Percentiles rank a stretch among this genome's conserved stretches.
Conservation (phyloP, 192 early-diverging fungal species). For the Rhizophagus clarus region DNA sequence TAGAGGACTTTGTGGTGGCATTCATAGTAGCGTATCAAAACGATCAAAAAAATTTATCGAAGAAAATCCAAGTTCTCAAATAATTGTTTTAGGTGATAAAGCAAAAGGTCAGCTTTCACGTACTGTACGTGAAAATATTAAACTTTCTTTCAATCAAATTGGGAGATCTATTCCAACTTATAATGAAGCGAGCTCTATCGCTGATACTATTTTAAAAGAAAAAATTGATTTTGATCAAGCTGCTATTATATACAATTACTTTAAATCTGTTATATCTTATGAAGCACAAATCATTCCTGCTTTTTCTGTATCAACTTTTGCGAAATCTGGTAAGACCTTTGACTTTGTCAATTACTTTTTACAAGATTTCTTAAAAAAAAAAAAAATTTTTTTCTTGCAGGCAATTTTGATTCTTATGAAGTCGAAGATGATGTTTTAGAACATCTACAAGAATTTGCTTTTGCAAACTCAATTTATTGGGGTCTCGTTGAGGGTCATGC, state of each 20-base stretch:
- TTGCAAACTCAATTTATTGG: constrained; percentile 95
- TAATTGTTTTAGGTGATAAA: constrained; percentile 92
- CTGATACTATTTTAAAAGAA: constrained; percentile 71
- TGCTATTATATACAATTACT: constrained; percentile 91
- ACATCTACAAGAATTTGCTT: constrained; percentile 90
- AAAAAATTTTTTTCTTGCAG: constrained; percentile 31
- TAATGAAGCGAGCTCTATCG: constrained; percentile 82
- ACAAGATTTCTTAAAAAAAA: constrained; percentile 6
- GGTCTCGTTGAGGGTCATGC: constrained; percentile 96
- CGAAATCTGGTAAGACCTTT: constrained; percentile 60
- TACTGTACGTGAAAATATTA: constrained; percentile 73
- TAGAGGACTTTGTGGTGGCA: constrained; percentile 98
- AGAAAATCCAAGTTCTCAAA: constrained; percentile 51
- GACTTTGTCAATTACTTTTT: neutral
- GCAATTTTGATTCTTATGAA: constrained; percentile 90
- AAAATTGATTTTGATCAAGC: constrained; percentile 71
- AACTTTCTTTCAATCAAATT: constrained; percentile 88
- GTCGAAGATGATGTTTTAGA: constrained; percentile 84
- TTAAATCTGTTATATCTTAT: constrained; percentile 92
- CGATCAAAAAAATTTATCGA: constrained; percentile 68
- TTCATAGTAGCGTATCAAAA: constrained; percentile 94
- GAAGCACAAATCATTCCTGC: constrained; percentile 73
- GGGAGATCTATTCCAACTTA: constrained; percentile 88
- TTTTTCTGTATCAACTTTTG: constrained; percentile 68
- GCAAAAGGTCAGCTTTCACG: constrained; percentile 89